Percentiles rank a stretch among this genome's conserved stretches.
phyloP scores from a whole-genome alignment of 1,139 yeast genomes.

The Diutina siamensis region DNA sequence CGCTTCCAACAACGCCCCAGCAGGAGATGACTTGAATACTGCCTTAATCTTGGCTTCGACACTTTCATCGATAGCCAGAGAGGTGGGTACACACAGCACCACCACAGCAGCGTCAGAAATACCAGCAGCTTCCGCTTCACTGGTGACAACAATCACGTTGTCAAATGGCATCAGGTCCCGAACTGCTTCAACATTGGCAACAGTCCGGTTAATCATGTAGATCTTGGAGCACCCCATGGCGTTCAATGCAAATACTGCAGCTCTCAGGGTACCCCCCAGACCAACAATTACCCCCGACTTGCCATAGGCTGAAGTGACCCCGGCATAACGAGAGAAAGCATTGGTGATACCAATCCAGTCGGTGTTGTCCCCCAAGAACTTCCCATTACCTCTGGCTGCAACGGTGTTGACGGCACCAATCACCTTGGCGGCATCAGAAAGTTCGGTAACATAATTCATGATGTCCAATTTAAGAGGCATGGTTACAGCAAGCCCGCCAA shows the following conservation, averaged over 20 bases:
- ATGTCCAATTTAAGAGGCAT: conserved; percentile 82
- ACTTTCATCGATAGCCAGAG: conserved; percentile 51
- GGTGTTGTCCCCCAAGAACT: conserved; percentile 68
- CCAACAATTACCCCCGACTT: conserved; percentile 64
- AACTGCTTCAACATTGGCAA: conserved; percentile 49
- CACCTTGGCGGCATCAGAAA: conserved; percentile 58
- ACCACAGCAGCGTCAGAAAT: conserved; percentile 39
- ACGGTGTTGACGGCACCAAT: conserved; percentile 95
- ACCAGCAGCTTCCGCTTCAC: conserved; percentile 27
- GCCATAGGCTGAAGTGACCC: conserved; percentile 33
- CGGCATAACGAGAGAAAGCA: conserved; percentile 44
- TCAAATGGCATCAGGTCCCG: conserved; percentile 48
- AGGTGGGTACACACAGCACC: conserved; percentile 87
- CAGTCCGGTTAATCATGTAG: conserved; percentile 74
- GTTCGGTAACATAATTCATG: conserved; percentile 48
- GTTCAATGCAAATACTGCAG: conserved; percentile 82
- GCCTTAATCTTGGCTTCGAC: conserved; percentile 36
- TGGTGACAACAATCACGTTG: conserved; percentile 48
- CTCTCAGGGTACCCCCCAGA: conserved; percentile 96
- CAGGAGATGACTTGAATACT: conserved; percentile 28
- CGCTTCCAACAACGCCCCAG: conserved; percentile 59
- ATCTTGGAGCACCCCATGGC: conserved; percentile 68
- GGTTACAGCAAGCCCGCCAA: conserved; percentile 89
- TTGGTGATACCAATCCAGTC: conserved; percentile 88
- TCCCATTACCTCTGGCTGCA: conserved; percentile 42